Evolutionary conservation across 73 alveolate genomes (phyloP).

Genomic region (Uronychia binucleata): DNA sequence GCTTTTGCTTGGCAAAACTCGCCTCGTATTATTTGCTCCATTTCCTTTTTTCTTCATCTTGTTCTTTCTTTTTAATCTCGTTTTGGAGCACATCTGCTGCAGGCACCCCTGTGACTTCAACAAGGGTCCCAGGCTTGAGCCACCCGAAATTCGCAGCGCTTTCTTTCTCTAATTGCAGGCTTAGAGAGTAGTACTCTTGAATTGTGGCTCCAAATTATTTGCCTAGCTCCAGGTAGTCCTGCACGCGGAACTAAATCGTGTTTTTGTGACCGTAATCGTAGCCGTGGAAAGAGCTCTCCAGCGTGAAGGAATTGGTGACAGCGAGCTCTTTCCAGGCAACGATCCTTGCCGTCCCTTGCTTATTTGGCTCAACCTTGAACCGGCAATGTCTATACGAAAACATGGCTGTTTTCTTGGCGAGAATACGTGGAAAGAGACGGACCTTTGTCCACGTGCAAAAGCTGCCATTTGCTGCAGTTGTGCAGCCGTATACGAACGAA

Average conservation of each 20-base stretch:
- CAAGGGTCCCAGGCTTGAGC: slow-evolving; percentile 43
- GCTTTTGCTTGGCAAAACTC: no score
- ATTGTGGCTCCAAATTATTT: slow-evolving; percentile 2
- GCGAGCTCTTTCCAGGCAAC: slow-evolving; percentile 53
- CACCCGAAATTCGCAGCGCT: slow-evolving; percentile 38
- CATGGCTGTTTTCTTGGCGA: slow-evolving; percentile 14
- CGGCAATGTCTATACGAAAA: slow-evolving; percentile 44
- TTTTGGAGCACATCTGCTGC: slow-evolving; percentile 42
- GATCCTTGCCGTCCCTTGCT: slow-evolving; percentile 55
- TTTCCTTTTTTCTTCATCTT: background rate
- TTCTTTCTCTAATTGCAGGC: slow-evolving; percentile 33
- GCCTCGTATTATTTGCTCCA: no score
- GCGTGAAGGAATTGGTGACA: slow-evolving; percentile 45
- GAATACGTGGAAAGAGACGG: slow-evolving; percentile 42
- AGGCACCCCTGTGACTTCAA: slow-evolving; percentile 55
- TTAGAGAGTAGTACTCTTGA: slow-evolving; percentile 12
- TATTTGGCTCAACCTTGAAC: slow-evolving; percentile 47
- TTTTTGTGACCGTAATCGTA: slow-evolving; percentile 9
- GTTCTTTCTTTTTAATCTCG: slow-evolving; percentile 1
- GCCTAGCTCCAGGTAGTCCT: background rate
- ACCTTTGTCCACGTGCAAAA: slow-evolving; percentile 51
- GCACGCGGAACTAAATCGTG: background rate
- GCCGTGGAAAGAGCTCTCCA: slow-evolving; percentile 60
- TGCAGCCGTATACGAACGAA: slow-evolving; percentile 66
- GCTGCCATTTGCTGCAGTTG: slow-evolving; percentile 30